Conservation (phyloP, 2,329 filamentous ascomycete species). For the Claviceps capensis region DNA sequence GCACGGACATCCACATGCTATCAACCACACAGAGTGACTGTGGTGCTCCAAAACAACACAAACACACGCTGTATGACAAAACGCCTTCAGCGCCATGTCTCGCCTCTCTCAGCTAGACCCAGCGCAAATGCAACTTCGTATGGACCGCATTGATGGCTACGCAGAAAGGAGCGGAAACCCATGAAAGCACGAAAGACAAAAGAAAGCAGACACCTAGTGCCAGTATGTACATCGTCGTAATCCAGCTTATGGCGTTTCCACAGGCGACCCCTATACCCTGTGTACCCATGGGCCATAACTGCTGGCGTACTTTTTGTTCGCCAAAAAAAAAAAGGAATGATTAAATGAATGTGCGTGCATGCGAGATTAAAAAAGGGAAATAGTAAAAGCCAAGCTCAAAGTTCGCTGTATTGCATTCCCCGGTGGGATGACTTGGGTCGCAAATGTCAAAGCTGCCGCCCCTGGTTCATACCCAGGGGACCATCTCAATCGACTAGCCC, state of each 20-base stretch:
- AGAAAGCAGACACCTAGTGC: neutral
- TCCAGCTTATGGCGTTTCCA: neutral
- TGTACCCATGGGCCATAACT: neutral
- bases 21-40: neutral
- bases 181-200: no score
- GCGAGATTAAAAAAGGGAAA: neutral
- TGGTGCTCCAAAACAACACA: neutral
- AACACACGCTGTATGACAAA: neutral
- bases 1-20: neutral
- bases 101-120: neutral
- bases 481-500: neutral
- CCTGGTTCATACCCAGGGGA: no score
- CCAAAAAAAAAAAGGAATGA: neutral
- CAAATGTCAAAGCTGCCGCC: neutral
- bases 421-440: neutral
- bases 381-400: neutral
- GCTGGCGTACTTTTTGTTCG: neutral
- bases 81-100: neutral
- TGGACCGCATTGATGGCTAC: neutral
- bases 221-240: neutral
- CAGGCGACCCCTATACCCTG: no score
- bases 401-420: neutral
- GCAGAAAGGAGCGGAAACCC: neutral
- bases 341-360: neutral
- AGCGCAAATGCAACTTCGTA: neutral